These are phyloP conservation scores for Stromatinia cepivora DNA, from an alignment of 2,329 filamentous ascomycete genomes.

Conservation along the genomic window DNA sequence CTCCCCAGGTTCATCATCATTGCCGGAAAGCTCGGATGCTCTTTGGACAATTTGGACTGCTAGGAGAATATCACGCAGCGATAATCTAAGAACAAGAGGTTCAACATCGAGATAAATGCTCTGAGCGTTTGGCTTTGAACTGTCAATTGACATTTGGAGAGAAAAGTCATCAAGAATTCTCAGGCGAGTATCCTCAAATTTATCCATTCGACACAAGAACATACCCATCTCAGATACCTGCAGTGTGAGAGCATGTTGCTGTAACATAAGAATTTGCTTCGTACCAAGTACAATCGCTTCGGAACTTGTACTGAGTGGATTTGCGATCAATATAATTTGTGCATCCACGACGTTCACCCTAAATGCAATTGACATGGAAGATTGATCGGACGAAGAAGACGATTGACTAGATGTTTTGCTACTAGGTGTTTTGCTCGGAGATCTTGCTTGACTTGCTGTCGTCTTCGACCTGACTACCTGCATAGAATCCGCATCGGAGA, in stretches of 20 bases:
- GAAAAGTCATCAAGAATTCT: conserved; percentile 97
- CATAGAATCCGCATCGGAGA: conserved; percentile 60
- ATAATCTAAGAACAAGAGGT: conserved; percentile 85
- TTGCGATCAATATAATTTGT: conserved; percentile 94
- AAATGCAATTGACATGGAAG: conserved; percentile 76
- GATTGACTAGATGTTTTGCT: conserved; percentile 33
- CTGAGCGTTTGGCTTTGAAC: conserved; percentile 60
- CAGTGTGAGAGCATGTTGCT: conserved; percentile 90
- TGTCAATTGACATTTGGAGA: conserved; percentile 83
- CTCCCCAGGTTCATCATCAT: conserved; percentile 53
- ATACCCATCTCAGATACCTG: conserved; percentile 94
- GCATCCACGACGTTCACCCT: conserved; percentile 93
- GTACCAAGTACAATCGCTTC: conserved; percentile 95
- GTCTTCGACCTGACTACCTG: conserved; percentile 23
- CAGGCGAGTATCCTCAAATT: conserved; percentile 84
- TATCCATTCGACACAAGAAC: conserved; percentile 98
- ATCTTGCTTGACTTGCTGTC: conserved; percentile 22
- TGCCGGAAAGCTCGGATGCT: conserved; percentile 81
- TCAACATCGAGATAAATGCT: conserved; percentile 87
- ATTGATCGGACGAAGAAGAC: conserved; percentile 38
- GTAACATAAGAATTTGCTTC: conserved; percentile 87
- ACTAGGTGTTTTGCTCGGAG: conserved; percentile 35
- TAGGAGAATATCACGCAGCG: conserved; percentile 89
- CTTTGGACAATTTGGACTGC: conserved; percentile 90
- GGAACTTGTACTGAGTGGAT: conserved; percentile 83